Base-by-base conservation (phyloP, 805 yeast species). In the Saccharomycopsis sp. region DNA sequence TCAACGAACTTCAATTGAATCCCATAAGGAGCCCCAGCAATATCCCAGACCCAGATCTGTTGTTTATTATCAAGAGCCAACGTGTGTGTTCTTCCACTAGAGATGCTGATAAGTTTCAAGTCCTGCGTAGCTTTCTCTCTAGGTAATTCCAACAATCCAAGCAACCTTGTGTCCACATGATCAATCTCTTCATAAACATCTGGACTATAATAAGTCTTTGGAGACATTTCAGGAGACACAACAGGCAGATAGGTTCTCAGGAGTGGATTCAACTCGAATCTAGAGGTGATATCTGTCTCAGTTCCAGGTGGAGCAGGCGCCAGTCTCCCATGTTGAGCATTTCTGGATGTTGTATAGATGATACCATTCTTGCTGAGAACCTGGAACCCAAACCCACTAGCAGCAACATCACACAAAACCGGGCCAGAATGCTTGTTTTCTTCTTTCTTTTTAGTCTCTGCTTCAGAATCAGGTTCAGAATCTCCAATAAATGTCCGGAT, bases 371-470 rank as follows among this genome's bases (percentile, higher is more conserved):
- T 74, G 0, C 86, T 78, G 41, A 86, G 70, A 1, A 86, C 71
- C 55, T 83, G 82, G 61, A 84, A 82, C 2, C 84, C 78, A 65
- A 77, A 86, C 1, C 93, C 93, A 34, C 87, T 87, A 7, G 84
- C 83, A 23, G 80, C 73, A 0, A 86, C 72, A 63, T 81, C 85
- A 0, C 49, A 44, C 22, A 44, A 19, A 8, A 44, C 49, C 22
- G 49, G 49, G 22, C 49, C 49, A 17, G 19, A 5, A 44, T 5
- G 49, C 20, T 3, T 3, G 19, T 8, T 44, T 19, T 44, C 49
- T n/a, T 5, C 41, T 8, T 8, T 35, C 14, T 35, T 44, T 3
- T 12, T 19, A 17, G 19, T 19, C 12, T 44, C 49, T 17, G 22
- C 49, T n/a, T n/a, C n/a, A n/a, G n/a, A n/a, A n/a, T n/a, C n/a